Conservation (phyloP, 1,139 yeast species). For the Lodderomyces parapsilosis region DNA sequence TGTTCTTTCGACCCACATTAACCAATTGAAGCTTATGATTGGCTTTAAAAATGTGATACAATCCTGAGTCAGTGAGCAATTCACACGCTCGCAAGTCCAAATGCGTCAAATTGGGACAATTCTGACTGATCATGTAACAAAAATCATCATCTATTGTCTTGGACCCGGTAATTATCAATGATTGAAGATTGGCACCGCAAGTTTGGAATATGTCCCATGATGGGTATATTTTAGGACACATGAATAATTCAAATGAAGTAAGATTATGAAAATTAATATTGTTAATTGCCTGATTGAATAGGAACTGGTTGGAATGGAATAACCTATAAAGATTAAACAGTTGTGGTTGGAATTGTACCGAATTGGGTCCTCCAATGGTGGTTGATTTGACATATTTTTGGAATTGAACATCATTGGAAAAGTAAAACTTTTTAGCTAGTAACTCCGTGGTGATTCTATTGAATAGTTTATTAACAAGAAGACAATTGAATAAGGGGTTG, state of each 20-base stretch:
- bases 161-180: constrained; percentile 75
- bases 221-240: constrained; percentile 75
- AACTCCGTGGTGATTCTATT: constrained; percentile 53
- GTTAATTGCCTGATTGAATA: constrained; percentile 22
- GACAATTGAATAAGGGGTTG: constrained; percentile 51
- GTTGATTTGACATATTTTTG: constrained; percentile 37
- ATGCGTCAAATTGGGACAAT: constrained; percentile 59
- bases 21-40: constrained; percentile 58
- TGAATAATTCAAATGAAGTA: constrained; percentile 73
- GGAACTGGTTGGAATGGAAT: constrained; percentile 29
- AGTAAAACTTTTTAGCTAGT: constrained; percentile 54
- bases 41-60: constrained; percentile 59
- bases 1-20: constrained; percentile 78
- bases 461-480: constrained; percentile 70
- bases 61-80: constrained; percentile 69
- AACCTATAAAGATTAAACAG: constrained; percentile 37
- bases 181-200: constrained; percentile 41
- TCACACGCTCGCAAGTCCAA: constrained; percentile 88
- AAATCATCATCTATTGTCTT: constrained; percentile 60
- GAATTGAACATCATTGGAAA: constrained; percentile 39
- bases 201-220: constrained; percentile 41
- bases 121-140: constrained; percentile 48
- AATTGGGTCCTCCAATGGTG: neutral
- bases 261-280: constrained; percentile 47
- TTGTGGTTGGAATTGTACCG: constrained; percentile 24